Evolutionary conservation across 2,329 filamentous ascomycete genomes (phyloP), one percentile per base, ranked within the genome.

Genomic region (Hymenoscyphus salicellus): DNA sequence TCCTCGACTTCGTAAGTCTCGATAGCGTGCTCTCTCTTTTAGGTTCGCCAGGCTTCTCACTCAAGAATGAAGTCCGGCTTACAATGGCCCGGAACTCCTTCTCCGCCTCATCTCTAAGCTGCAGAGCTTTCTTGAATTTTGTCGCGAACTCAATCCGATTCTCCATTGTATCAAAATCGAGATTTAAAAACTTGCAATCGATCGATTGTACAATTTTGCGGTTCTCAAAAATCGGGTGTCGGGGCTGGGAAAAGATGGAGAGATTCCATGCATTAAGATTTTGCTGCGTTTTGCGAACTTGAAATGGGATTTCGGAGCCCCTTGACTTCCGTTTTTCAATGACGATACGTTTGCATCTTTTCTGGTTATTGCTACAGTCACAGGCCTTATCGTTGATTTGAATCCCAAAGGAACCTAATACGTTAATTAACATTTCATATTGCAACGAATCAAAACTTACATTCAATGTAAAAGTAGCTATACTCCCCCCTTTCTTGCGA

Each of bases 391-490:
- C n/a, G 20, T 41, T 41, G 14, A 59, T 59, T 17, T 59, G 57
- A 36, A 36, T 14, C 14, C 33, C 33, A 11, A 36, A 36, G 33
- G 6, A 6, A 3, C 3, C 28, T 30, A 30, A 33, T 2, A 6
- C 2, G 32, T 33, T 33, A 33, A 7, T 33, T 8, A 10, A 33
- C 8, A 7, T 33, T 33, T 33, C 32, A 33, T 33, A 7, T 33
- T 6, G 10, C 32, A 33, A 33, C 2, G 10, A 33, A 33, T 33
- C 32, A 33, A 8, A 20, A 60, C 64, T 60, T 60, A 65, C 64
- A 30, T 58, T 65, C 64, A 38, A 65, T 60, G 30, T 65, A 52
- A 5, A 55, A 36, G 23, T 60, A 63, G 33, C 20, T 58, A 26
- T 60, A 63, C 55, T 46, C 33, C 3, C 49, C 61, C 7, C 36